Evolutionary conservation across 306 rosid species (phyloP).

Genomic region (Astragalus membranaceus): DNA sequence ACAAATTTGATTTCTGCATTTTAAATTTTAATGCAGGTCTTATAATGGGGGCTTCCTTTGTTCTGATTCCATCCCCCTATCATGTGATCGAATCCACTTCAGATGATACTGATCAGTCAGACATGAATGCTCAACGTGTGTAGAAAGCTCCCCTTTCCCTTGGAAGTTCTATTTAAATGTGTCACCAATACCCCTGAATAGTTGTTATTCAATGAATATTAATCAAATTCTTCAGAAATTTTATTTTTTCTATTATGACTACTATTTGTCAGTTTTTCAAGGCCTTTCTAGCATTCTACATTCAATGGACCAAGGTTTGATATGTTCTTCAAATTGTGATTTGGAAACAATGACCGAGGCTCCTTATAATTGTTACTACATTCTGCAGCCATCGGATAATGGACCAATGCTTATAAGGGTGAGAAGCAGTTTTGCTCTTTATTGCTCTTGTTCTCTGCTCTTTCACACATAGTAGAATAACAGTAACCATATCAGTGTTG

Average conservation of each 20-base stretch:
- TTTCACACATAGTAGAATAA: conserved; percentile 7
- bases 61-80: conserved; percentile 44
- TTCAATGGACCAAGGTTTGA: conserved; percentile 42
- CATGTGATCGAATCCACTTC: conserved; percentile 41
- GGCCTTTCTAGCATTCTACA: conserved; percentile 37
- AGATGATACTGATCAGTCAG: conserved; percentile 45
- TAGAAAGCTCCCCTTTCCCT: conserved; percentile 16
- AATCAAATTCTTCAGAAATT: conserved; percentile 17
- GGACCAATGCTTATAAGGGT: conserved; percentile 79
- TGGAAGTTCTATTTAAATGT: conserved; percentile 11
- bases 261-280: conserved; percentile 35
- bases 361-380: conserved; percentile 55
- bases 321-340: conserved; percentile 41
- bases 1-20: conserved; percentile 13
- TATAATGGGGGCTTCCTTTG: conserved; percentile 56
- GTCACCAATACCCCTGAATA: conserved; percentile 7
- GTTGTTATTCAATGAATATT: not conserved
- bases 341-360: conserved; percentile 56
- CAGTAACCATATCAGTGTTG: not conserved
- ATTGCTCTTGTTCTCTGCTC: conserved; percentile 10
- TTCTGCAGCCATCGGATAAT: conserved; percentile 56
- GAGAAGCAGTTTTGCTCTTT: conserved; percentile 19
- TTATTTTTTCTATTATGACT: conserved; percentile 12
- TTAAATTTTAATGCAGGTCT: conserved; percentile 41
- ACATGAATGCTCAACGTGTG: conserved; percentile 56